Conservation (phyloP, 2,329 filamentous ascomycete species). For the Cytospora chrysosperma region DNA sequence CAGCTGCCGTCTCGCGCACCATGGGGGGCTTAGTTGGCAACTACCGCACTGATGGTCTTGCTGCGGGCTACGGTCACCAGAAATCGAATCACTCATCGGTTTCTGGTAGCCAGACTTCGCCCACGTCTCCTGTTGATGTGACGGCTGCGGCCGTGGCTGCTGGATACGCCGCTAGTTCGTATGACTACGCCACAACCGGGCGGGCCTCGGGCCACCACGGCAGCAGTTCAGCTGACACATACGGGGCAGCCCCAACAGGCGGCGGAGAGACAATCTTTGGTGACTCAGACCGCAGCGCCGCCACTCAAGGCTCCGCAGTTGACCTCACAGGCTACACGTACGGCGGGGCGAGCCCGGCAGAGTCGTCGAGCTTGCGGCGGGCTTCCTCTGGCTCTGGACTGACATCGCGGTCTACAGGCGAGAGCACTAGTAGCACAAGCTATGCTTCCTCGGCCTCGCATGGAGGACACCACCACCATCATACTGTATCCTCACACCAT, state of each 20-base stretch:
- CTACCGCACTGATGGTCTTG: conserved; percentile 33
- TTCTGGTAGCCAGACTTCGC: conserved; percentile 27
- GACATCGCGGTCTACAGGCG: conserved; percentile 18
- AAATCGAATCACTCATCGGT: conserved; percentile 27
- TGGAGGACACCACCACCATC: conserved; percentile 14
- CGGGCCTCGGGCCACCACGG: conserved; percentile 26
- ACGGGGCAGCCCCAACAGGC: conserved; percentile 17
- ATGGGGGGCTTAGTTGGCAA: conserved; percentile 29
- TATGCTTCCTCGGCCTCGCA: conserved; percentile 15
- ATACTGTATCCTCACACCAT: conserved; percentile 14
- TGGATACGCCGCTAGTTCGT: conserved; percentile 17
- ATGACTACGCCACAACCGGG: conserved; percentile 22
- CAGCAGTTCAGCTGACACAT: conserved; percentile 15
- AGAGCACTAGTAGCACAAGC: conserved; percentile 11
- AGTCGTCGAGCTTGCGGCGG: conserved; percentile 19
- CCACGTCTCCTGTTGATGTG: conserved; percentile 30
- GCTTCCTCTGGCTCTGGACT: conserved; percentile 19
- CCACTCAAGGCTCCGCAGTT: conserved; percentile 30
- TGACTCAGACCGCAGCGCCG: conserved; percentile 30
- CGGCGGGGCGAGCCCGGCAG: conserved; percentile 26
- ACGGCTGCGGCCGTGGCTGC: conserved; percentile 25
- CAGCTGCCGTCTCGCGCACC: conserved; percentile 32
- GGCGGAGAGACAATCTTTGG: conserved; percentile 29
- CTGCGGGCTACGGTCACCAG: conserved; percentile 13
- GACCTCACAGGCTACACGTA: conserved; percentile 31